A percentile compares a stretch with the other conserved stretches of the same genome.
Conservation (phyloP, 495 filamentous ascomycete genomes). For the Lichina pygmaea region DNA sequence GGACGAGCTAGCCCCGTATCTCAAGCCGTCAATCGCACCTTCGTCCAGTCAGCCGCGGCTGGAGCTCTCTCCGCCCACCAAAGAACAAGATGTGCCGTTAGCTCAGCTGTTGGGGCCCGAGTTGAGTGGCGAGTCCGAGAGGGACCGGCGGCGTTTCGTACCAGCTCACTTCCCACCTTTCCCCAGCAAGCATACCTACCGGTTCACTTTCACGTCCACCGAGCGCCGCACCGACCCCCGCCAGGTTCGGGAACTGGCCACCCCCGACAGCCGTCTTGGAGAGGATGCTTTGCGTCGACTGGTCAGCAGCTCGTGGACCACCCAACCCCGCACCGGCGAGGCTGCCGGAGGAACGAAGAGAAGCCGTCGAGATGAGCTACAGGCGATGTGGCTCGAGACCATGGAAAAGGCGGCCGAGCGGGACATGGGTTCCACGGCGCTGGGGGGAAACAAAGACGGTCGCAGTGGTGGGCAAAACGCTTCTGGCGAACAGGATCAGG, state of each 20-base stretch:
- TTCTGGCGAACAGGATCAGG: not conserved
- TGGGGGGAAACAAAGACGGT: too few species aligned
- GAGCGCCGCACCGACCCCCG: conserved; percentile 39
- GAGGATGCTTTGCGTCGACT: conserved; percentile 49
- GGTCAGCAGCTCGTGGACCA: conserved; percentile 10
- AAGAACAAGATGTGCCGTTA: conserved; percentile 11
- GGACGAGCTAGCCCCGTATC: conserved; percentile 14
- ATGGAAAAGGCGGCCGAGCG: not conserved
- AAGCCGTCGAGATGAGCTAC: conserved; percentile 43
- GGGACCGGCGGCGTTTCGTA: conserved; percentile 23
- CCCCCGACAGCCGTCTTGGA: conserved; percentile 42
- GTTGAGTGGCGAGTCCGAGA: conserved; percentile 24
- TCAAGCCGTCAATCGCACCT: conserved; percentile 14
- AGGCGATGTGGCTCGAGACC: conserved; percentile 3
- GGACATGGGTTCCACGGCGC: not conserved
- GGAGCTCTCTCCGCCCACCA: conserved; percentile 19
- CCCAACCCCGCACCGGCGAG: too few species aligned
- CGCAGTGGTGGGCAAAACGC: not conserved
- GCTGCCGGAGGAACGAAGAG: conserved; percentile 19
- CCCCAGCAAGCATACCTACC: conserved; percentile 49
- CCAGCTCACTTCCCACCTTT: conserved; percentile 42
- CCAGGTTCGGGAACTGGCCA: conserved; percentile 43
- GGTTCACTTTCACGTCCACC: conserved; percentile 35
- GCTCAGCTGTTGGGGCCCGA: conserved; percentile 23
- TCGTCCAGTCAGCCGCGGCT: conserved; percentile 13